Base-by-base conservation (phyloP, 305 asterid species). In the Rubia peregrina region DNA sequence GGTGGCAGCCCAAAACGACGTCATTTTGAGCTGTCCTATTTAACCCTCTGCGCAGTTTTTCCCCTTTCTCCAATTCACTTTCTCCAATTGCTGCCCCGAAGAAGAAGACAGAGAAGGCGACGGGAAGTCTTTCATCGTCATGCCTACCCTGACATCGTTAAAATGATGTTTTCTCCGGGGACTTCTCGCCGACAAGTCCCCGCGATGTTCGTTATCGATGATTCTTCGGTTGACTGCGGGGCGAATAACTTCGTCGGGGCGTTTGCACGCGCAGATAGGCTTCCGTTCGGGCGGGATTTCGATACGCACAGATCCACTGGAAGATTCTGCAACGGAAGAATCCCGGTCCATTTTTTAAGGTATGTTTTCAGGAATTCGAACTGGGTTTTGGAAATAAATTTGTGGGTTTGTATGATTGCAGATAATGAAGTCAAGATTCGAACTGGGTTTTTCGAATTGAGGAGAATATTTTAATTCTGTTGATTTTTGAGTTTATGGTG, bases 191-290 rank as follows among this genome's bases (percentile, higher is more conserved):
- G 89, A 65, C 72, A 73, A n/a, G 91, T 77, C 53, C 95, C 95
- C 0, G 98, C 98, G 7, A 38, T 93, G 80, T 93, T 93, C 68
- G 91, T 93, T 0, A 86, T 93, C 40, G 97, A 96, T 9, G 97
- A 93, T 78, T 93, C 98, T n/a, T 85, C 96, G 1, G 98, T 92
- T n/a, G 98, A 93, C 74, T 84, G 91, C 74, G 97, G 98, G 7
- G 90, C 96, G 59, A 89, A 93, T 69, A 93, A 93, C 76, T 86
- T 86, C 76, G 95, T 93, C 30, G 90, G 96, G 1, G 90, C 98
- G 19, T 83, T 93, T 38, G 98, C 97, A 3, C 91, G 97, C 1
- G 97, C 97, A 9, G 97, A 93, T 69, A 71, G 97, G 75, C 86
- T 80, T 48, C 98, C 98, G 1, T 90, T 89, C n/a, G 98, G 97